phyloP scores from a whole-genome alignment of 1,139 yeast species.

The Blastobotrys persicus region DNA sequence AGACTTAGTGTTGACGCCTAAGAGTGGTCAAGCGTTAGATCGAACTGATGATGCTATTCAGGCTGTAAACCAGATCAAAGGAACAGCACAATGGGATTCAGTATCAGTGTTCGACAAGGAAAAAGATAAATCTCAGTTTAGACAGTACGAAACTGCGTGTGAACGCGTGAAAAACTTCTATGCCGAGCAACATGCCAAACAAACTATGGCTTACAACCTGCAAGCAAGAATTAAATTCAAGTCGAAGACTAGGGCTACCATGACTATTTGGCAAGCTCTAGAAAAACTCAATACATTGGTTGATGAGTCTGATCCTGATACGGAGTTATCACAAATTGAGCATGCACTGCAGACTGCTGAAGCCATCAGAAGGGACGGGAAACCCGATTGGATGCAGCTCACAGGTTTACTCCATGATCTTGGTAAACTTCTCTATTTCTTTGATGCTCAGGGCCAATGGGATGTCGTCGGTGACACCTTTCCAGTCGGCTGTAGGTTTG shows the following conservation, averaged over 20 bases:
- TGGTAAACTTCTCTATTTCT: conserved; percentile 66
- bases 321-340: conserved; percentile 70
- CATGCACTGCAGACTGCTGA: conserved; percentile 78
- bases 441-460: conserved; percentile 74
- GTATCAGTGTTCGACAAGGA: conserved; percentile 24
- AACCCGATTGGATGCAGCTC: conserved; percentile 74
- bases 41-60: conserved; percentile 36
- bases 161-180: conserved; percentile 66
- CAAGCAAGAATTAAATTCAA: conserved; percentile 71
- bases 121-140: conserved; percentile 41
- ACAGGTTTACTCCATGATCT: conserved; percentile 72
- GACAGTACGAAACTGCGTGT: conserved; percentile 70
- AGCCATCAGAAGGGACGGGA: conserved; percentile 63
- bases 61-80: conserved; percentile 39
- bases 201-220: conserved; percentile 69
- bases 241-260: conserved; percentile 58
- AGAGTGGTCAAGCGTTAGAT: conserved; percentile 16
- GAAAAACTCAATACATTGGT: conserved; percentile 58
- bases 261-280: conserved; percentile 73
- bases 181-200: conserved; percentile 65
- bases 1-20: background rate
- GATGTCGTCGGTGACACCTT: conserved; percentile 82
- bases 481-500: conserved; percentile 69
- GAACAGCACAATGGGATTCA: conserved; percentile 21
- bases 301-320: conserved; percentile 75